These are phyloP conservation scores for Chalaropsis thielavioides DNA, from an alignment of 2,329 filamentous ascomycete genomes.

Conservation along the genomic window DNA sequence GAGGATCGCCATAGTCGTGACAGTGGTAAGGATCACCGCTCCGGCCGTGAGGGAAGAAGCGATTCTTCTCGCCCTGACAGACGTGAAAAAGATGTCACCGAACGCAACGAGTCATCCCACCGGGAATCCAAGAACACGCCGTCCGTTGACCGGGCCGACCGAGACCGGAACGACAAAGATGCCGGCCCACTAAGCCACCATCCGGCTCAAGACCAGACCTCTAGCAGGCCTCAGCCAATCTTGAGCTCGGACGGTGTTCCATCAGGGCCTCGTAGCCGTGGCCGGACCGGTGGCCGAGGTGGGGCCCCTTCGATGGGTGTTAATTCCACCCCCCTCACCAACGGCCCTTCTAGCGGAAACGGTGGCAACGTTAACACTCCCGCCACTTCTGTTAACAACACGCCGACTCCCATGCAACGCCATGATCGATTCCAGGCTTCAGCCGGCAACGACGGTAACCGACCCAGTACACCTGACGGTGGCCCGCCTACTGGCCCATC, in stretches of 20 bases:
- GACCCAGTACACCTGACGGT: background rate
- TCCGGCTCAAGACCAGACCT: conserved; percentile 31
- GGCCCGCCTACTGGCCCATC: conserved; percentile 11
- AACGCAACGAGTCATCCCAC: conserved; percentile 24
- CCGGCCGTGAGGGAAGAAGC: conserved; percentile 23
- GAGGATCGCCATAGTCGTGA: conserved; percentile 15
- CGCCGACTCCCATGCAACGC: conserved; percentile 5
- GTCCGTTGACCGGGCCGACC: background rate
- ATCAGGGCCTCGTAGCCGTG: conserved; percentile 22
- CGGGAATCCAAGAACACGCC: conserved; percentile 17
- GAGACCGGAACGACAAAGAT: conserved; percentile 8
- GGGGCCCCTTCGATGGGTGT: background rate
- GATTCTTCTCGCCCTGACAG: conserved; percentile 38
- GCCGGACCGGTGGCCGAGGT: conserved; percentile 4
- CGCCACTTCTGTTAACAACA: conserved; percentile 1
- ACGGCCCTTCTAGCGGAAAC: background rate
- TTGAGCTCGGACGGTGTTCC: conserved; percentile 16
- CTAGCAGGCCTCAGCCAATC: conserved; percentile 2
- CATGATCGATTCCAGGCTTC: conserved; percentile 12
- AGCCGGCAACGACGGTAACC: background rate
- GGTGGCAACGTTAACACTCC: background rate
- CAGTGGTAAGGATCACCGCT: conserved; percentile 23
- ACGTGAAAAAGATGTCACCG: conserved; percentile 23
- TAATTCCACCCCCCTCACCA: background rate
- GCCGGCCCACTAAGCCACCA: conserved; percentile 37